These are phyloP conservation scores for Chrysoporthe austroafricana DNA, from an alignment of 2,329 filamentous ascomycete species.

Conservation along the genomic window DNA sequence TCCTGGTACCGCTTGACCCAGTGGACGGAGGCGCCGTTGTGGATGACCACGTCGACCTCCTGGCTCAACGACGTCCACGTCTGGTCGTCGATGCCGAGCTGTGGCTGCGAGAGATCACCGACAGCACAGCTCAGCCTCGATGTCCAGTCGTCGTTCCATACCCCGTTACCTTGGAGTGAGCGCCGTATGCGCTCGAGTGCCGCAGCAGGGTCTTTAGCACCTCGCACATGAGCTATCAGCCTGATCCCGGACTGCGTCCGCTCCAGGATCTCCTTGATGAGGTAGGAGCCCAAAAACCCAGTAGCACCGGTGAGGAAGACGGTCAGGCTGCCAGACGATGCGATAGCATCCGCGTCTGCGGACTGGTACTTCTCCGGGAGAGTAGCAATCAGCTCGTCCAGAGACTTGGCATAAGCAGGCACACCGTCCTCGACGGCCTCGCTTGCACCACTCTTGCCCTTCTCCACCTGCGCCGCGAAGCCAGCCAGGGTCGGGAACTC, in stretches of 20 bases:
- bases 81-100: slow-evolving; percentile 70
- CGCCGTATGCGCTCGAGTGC: slow-evolving; percentile 67
- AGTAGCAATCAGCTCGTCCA: slow-evolving; percentile 48
- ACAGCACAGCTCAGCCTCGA: slow-evolving; percentile 66
- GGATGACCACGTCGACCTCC: slow-evolving; percentile 72
- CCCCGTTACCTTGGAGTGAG: slow-evolving; percentile 74
- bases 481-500: slow-evolving; percentile 57
- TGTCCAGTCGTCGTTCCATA: slow-evolving; percentile 75
- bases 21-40: slow-evolving; percentile 83
- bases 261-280: slow-evolving; percentile 75
- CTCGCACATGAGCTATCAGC: slow-evolving; percentile 76
- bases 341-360: slow-evolving; percentile 34
- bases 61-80: slow-evolving; percentile 68
- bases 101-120: slow-evolving; percentile 74
- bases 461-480: slow-evolving; percentile 57
- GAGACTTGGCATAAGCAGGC: slow-evolving; percentile 53
- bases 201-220: slow-evolving; percentile 60
- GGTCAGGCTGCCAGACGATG: slow-evolving; percentile 47
- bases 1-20: slow-evolving; percentile 81
- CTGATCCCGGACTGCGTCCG: slow-evolving; percentile 57
- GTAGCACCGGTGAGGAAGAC: slow-evolving; percentile 88
- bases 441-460: slow-evolving; percentile 18
- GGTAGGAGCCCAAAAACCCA: slow-evolving; percentile 83
- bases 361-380: slow-evolving; percentile 40
- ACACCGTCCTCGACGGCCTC: slow-evolving; percentile 42